These are phyloP conservation scores for Metrosideros polymorpha DNA, from an alignment of 441 rosid species.

Conservation along the genomic window DNA sequence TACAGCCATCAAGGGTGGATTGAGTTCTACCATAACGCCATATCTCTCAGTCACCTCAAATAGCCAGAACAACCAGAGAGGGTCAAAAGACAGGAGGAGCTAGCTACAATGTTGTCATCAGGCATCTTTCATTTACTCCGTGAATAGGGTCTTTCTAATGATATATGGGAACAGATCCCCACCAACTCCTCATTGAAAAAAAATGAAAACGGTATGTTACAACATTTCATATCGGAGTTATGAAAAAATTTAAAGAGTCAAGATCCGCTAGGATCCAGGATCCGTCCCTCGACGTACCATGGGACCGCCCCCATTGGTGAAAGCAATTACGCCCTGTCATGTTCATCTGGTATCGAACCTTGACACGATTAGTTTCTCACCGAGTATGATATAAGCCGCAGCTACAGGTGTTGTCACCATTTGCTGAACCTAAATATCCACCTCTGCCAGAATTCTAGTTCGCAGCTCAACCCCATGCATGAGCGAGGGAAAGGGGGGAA, in stretches of 20 bases:
- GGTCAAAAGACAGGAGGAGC: neutral
- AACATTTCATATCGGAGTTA: neutral
- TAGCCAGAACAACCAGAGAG: neutral
- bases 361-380: neutral
- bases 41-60: neutral
- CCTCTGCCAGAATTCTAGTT: neutral
- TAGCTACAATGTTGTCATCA: neutral
- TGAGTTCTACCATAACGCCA: neutral
- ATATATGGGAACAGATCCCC: neutral
- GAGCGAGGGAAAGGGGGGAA: neutral
- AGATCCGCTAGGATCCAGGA: neutral
- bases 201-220: too few relatives aligned
- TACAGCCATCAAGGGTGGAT: neutral
- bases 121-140: neutral
- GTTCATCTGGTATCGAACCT: neutral
- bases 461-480: neutral
- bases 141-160: neutral
- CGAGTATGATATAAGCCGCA: neutral
- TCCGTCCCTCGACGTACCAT: neutral
- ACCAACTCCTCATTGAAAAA: neutral
- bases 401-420: neutral
- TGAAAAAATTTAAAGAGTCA: neutral
- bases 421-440: neutral
- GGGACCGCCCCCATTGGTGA: neutral
- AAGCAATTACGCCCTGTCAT: neutral